Evolutionary conservation across 352 stramenopile species (phyloP).

Genomic region (Phytophthora agathidicida): DNA sequence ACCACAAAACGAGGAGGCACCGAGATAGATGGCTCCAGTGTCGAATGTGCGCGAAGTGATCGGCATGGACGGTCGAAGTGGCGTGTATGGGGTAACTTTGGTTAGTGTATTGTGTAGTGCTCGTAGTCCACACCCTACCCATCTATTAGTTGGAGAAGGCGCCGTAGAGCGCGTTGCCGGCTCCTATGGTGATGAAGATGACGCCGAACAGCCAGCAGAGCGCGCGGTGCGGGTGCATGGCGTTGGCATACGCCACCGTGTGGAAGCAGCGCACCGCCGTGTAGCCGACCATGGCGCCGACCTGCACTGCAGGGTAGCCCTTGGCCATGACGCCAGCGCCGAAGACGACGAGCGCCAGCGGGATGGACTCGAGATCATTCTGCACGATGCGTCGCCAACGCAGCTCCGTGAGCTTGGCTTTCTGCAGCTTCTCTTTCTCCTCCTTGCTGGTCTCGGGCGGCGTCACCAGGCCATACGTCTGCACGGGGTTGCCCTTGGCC

Average conservation of each 20-base stretch:
- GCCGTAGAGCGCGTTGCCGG: constrained; percentile 40
- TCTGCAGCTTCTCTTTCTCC: constrained; percentile 34
- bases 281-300: constrained; percentile 45
- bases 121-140: constrained; percentile 11
- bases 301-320: constrained; percentile 34
- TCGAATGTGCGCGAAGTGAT: no score
- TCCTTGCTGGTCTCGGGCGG: constrained; percentile 25
- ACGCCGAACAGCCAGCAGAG: constrained; percentile 48
- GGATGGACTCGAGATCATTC: constrained; percentile 70
- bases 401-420: constrained; percentile 39
- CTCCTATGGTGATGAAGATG: constrained; percentile 38
- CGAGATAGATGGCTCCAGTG: no score
- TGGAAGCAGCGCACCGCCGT: constrained; percentile 47
- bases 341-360: constrained; percentile 57
- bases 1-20: no score
- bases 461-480: constrained; percentile 47
- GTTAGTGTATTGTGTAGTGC: no score
- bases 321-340: constrained; percentile 42
- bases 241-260: constrained; percentile 56
- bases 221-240: constrained; percentile 51
- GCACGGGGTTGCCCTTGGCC: constrained; percentile 42
- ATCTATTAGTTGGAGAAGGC: constrained; percentile 33
- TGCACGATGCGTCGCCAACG: constrained; percentile 61
- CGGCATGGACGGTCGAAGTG: no score
- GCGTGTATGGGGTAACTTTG: no score